These are phyloP conservation scores for Adansonia rubrostipa DNA, from an alignment of 441 rosid genomes.

Conservation along the genomic window DNA sequence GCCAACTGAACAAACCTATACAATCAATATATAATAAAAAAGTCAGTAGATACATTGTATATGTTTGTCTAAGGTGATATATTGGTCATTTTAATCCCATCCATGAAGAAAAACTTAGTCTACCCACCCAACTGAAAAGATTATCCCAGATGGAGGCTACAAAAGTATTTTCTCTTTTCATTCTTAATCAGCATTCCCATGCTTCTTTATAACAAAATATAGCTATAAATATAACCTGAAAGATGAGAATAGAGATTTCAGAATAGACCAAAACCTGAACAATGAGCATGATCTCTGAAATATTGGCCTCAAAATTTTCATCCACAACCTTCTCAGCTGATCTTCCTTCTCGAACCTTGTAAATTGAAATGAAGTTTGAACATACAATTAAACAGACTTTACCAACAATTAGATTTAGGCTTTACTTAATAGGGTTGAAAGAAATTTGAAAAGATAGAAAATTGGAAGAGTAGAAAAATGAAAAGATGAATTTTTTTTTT, in stretches of 20 bases:
- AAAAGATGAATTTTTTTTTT: too few relatives aligned
- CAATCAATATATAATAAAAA: slow-evolving; percentile 24
- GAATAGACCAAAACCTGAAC: slow-evolving; percentile 71
- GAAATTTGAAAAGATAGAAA: too few relatives aligned
- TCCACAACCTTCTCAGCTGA: slow-evolving; percentile 43
- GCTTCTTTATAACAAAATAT: not conserved
- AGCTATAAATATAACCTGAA: not conserved
- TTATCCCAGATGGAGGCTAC: slow-evolving; percentile 14
- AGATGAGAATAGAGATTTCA: not conserved
- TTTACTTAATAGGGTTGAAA: too few relatives aligned
- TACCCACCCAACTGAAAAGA: slow-evolving; percentile 15
- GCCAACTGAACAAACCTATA: slow-evolving; percentile 60
- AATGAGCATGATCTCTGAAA: slow-evolving; percentile 92
- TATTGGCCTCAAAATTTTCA: slow-evolving; percentile 48
- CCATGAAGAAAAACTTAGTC: slow-evolving; percentile 22
- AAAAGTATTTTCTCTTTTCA: slow-evolving; percentile 14
- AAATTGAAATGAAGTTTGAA: slow-evolving; percentile 1
- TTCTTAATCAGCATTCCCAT: slow-evolving; percentile 17
- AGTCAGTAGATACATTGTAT: not conserved
- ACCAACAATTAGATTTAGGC: slow-evolving; percentile 1
- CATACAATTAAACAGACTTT: not conserved
- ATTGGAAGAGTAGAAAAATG: too few relatives aligned
- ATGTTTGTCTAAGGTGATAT: not conserved
- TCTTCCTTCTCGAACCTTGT: slow-evolving; percentile 96
- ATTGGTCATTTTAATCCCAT: slow-evolving; percentile 20